Conservation (phyloP, 2,329 filamentous ascomycete species). For the Clonostachys solani region DNA sequence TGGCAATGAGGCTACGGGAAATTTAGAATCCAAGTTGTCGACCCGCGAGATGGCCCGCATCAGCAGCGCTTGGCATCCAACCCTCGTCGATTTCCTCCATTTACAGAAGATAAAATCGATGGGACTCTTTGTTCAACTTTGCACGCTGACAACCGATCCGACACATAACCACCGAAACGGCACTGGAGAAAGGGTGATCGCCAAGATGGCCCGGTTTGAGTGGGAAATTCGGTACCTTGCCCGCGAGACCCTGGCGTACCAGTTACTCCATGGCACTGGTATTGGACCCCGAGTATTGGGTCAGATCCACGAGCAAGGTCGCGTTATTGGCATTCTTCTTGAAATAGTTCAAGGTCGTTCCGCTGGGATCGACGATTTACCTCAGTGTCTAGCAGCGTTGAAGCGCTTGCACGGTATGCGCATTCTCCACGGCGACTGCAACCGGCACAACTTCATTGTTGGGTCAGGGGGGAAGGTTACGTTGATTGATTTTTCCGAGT, state of each 20-base stretch:
- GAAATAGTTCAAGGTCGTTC: constrained; percentile 22
- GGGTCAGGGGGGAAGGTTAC: too few relatives aligned
- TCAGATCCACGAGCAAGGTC: constrained; percentile 24
- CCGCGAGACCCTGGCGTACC: constrained; percentile 19
- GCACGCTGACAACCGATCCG: not conserved
- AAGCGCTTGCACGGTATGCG: constrained; percentile 17
- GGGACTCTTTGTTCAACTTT: not conserved
- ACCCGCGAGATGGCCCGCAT: constrained; percentile 14
- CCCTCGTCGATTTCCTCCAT: constrained; percentile 14
- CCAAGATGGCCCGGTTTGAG: constrained; percentile 23
- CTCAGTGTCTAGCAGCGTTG: constrained; percentile 17
- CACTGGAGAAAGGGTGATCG: constrained; percentile 10
- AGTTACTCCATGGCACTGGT: constrained; percentile 12
- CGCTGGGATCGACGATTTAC: constrained; percentile 18
- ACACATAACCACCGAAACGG: too few relatives aligned
- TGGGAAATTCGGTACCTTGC: constrained; percentile 22
- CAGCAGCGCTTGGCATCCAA: constrained; percentile 15
- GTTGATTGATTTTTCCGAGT: too few relatives aligned
- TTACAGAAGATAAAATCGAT: constrained; percentile 16
- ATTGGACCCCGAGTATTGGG: constrained; percentile 24
- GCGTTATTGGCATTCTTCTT: constrained; percentile 26
- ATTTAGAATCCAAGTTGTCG: constrained; percentile 3
- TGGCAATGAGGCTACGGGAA: constrained; percentile 11
- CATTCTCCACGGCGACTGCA: constrained; percentile 27
- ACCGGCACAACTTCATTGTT: constrained; percentile 28